phyloP scores from a whole-genome alignment of 345 rosid genomes.

The Euphorbia pulcherrima region DNA sequence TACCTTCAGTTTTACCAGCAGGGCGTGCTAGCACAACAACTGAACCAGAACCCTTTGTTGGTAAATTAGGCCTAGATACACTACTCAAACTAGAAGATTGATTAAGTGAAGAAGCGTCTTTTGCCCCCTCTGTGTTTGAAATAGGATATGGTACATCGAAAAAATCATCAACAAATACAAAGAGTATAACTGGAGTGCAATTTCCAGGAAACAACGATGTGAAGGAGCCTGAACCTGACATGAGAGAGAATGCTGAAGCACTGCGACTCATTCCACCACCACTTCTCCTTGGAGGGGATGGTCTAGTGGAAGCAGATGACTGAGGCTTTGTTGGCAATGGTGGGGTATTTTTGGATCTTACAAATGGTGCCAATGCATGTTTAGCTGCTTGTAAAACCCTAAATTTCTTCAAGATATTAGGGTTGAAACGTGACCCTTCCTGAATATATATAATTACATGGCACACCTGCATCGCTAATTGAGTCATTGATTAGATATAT shows the following conservation, averaged over 20 bases:
- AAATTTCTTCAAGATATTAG: constrained; percentile 58
- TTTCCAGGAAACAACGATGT: constrained; percentile 66
- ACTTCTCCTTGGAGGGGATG: constrained; percentile 47
- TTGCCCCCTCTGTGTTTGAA: constrained; percentile 45
- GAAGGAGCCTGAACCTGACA: constrained; percentile 73
- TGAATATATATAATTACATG: constrained; percentile 61
- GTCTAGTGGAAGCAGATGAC: constrained; percentile 37
- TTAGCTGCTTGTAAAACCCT: constrained; percentile 78
- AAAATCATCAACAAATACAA: constrained; percentile 68
- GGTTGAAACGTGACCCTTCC: constrained; percentile 64
- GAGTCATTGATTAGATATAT: constrained; percentile 20
- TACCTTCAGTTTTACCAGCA: constrained; percentile 61
- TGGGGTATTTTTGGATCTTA: constrained; percentile 44
- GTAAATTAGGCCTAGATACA: constrained; percentile 46
- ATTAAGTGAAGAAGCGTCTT: constrained; percentile 37
- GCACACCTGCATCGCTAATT: constrained; percentile 72
- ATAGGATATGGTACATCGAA: constrained; percentile 36
- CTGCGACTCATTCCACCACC: constrained; percentile 42
- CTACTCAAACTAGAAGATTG: constrained; percentile 41
- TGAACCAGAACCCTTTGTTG: constrained; percentile 60
- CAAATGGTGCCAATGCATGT: constrained; percentile 53
- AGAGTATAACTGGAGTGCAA: constrained; percentile 72
- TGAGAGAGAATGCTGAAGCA: constrained; percentile 55
- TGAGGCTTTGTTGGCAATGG: constrained; percentile 48
- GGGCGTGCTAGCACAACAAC: constrained; percentile 83